Percentiles rank a stretch among this genome's conserved stretches.
These are phyloP conservation scores for Mucor plumbeus DNA, from an alignment of 371 early-diverging fungal species.

Conservation along the genomic window DNA sequence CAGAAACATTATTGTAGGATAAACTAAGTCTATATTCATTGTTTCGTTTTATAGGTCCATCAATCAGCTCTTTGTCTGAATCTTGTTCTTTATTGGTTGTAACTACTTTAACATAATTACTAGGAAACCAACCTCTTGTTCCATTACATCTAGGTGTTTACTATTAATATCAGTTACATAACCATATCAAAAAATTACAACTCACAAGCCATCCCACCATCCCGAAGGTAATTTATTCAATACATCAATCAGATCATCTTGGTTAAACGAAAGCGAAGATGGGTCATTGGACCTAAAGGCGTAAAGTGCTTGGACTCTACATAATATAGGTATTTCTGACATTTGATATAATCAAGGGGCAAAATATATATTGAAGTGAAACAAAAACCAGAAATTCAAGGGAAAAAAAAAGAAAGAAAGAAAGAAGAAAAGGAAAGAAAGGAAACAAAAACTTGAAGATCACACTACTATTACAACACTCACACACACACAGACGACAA, in stretches of 20 bases:
- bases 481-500: neutral
- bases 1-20: conserved; percentile 10
- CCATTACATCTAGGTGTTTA: conserved; percentile 51
- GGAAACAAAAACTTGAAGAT: conserved; percentile 3
- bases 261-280: conserved; percentile 70
- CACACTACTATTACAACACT: neutral
- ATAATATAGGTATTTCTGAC: conserved; percentile 27
- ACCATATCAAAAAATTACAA: neutral
- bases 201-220: conserved; percentile 85
- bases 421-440: neutral
- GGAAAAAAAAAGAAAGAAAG: neutral
- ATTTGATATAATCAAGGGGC: conserved; percentile 12
- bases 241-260: conserved; percentile 82
- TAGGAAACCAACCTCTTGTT: conserved; percentile 87
- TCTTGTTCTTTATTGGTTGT: conserved; percentile 34
- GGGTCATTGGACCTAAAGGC: conserved; percentile 72
- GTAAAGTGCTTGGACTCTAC: conserved; percentile 67
- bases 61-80: conserved; percentile 2
- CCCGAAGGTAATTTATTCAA: conserved; percentile 78
- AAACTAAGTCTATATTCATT: conserved; percentile 27
- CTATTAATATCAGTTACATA: neutral
- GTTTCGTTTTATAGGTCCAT: conserved; percentile 4
- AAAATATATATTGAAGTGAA: neutral
- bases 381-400: too few relatives aligned
- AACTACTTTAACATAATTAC: conserved; percentile 69